A percentile compares a stretch with the other conserved stretches of the same genome.
phyloP scores from a whole-genome alignment of 1,139 yeast genomes.

The Protomyces inundatus region DNA sequence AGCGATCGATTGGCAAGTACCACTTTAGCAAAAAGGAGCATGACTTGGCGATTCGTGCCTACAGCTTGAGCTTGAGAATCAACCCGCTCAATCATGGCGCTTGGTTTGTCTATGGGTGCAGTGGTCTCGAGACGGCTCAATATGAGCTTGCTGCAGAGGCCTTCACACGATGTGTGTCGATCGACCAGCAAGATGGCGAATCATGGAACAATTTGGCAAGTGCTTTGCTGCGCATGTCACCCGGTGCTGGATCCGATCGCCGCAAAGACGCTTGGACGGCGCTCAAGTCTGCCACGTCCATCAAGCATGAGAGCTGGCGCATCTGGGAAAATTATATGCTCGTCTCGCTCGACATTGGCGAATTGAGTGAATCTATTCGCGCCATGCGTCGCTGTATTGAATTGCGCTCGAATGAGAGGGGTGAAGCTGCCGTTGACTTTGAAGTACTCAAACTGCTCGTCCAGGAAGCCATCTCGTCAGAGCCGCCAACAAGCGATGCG shows the following conservation, averaged over 20 bases:
- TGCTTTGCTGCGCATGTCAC: constrained; percentile 57
- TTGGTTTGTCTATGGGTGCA: constrained; percentile 91
- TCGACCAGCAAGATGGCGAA: constrained; percentile 75
- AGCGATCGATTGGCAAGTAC: constrained; percentile 71
- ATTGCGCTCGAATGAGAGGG: constrained; percentile 48
- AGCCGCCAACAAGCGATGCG: constrained; percentile 45
- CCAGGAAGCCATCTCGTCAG: constrained; percentile 54
- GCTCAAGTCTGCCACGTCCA: constrained; percentile 31
- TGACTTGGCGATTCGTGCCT: constrained; percentile 55
- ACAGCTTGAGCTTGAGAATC: constrained; percentile 66
- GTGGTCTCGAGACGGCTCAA: constrained; percentile 70
- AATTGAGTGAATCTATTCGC: constrained; percentile 80
- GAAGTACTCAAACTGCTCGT: constrained; percentile 71
- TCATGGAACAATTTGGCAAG: constrained; percentile 96
- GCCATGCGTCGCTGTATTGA: constrained; percentile 64
- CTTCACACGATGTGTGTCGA: constrained; percentile 80
- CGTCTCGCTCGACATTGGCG: constrained; percentile 72
- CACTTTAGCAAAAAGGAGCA: constrained; percentile 55
- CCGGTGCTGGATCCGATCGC: constrained; percentile 4
- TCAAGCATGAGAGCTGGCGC: constrained; percentile 65
- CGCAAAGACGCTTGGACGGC: constrained; percentile 32
- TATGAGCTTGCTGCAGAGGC: constrained; percentile 85
- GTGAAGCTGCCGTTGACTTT: constrained; percentile 67
- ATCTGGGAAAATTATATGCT: constrained; percentile 82
- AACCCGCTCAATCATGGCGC: constrained; percentile 77